Base-by-base conservation (phyloP, 108 stramenopile species). In the Cyclotella choctawhatcheeana region DNA sequence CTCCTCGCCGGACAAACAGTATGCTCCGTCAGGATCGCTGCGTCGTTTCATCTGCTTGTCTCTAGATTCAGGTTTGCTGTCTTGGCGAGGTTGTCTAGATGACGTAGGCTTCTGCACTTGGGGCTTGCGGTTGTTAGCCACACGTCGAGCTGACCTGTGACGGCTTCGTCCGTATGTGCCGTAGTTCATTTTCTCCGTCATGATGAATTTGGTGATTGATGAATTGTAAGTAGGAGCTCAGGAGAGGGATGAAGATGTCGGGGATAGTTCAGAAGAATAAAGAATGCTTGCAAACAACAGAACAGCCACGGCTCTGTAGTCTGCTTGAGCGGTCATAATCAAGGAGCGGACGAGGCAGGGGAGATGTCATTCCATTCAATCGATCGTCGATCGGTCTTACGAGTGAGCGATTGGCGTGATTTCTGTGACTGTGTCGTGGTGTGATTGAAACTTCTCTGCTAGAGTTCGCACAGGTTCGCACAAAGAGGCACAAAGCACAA, bases 141-240 rank as follows among this genome's bases (percentile, higher is more conserved):
- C 37, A 40, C 37, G 55, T 30, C 55, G 55, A 31, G 27, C 12
- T 27, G 55, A n/a, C n/a, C 55, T 14, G 29, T 30, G 27, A 31
- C 55, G 59, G 18, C 21, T 60, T 60, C 59, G 34, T 30, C 59
- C 59, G 59, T 43, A 60, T 40, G 59, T 60, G 4, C 37, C 25
- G 25, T 60, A 60, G 40, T 60, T n/a, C 59, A 60, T 60, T 35
- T 60, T 34, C 12, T 60, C 59, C 20, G 59, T 35, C 59, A 60
- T 60, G 37, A 12, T 24, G 6, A 35, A 21, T 40, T 12, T 10
- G 22, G 6, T 4, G 12, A 18, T 50, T 7, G 48, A 50, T 17
- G 48, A n/a, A n/a, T 50, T 13, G 17, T 50, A 7, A 4, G 48
- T 13, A n/a, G 4, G 4, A 40, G 12, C 8, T 10, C 37, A 40